These are phyloP conservation scores for Gentiana dahurica DNA, from an alignment of 257 asterid species.

Conservation along the genomic window DNA sequence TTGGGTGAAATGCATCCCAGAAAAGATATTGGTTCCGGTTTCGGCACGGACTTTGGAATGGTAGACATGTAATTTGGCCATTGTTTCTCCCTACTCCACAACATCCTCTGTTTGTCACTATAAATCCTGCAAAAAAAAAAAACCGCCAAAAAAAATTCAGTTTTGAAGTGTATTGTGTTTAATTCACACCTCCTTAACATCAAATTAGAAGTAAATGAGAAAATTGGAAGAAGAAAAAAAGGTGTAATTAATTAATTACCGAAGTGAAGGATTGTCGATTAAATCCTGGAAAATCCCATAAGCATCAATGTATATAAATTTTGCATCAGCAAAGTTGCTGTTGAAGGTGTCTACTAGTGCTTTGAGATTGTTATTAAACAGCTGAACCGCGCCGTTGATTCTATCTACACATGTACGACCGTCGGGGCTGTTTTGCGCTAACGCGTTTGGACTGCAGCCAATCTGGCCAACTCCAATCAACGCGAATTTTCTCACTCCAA, in stretches of 20 bases:
- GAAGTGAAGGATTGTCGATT: conserved; percentile 47
- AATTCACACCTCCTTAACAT: no score
- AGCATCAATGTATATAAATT: conserved; percentile 58
- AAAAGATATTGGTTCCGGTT: conserved; percentile 56
- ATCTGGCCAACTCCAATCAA: conserved; percentile 72
- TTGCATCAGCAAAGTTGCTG: conserved; percentile 46
- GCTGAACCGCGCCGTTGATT: conserved; percentile 55
- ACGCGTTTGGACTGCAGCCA: conserved; percentile 90
- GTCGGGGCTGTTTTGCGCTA: conserved; percentile 90
- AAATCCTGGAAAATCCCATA: conserved; percentile 82
- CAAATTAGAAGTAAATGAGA: no score
- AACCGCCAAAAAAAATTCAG: no score
- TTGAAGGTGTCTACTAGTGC: conserved; percentile 58
- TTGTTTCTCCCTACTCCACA: conserved; percentile 95
- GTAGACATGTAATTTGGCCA: conserved; percentile 94
- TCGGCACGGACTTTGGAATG: conserved; percentile 51
- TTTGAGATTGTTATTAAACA: conserved; percentile 55
- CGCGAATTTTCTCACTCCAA: conserved; percentile 76
- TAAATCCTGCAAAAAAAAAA: no score
- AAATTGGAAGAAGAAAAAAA: no score
- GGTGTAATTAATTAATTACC: conserved; percentile 26
- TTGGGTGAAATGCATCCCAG: conserved; percentile 95
- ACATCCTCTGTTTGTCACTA: conserved; percentile 43
- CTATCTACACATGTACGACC: conserved; percentile 63
- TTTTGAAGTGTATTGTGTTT: no score